phyloP scores from a whole-genome alignment of 768 basidiomycete species.

The Amanita pseudoporphyria region DNA sequence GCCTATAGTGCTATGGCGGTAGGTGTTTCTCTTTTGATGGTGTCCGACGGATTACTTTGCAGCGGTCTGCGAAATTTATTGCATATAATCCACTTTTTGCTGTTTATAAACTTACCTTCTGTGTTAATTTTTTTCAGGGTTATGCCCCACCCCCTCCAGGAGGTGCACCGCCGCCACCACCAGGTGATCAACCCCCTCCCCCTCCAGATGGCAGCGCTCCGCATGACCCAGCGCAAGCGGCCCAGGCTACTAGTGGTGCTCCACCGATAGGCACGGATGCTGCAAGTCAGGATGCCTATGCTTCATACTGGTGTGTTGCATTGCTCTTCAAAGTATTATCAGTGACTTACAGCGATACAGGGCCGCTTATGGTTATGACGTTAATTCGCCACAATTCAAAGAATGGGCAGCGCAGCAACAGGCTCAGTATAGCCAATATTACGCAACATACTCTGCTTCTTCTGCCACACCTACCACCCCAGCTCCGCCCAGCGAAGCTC shows the following conservation, averaged over 20 bases:
- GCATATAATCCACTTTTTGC: slow-evolving; percentile 1
- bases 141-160: slow-evolving; percentile 42
- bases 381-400: slow-evolving; percentile 75
- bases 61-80: slow-evolving; percentile 5
- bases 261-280: slow-evolving; percentile 16
- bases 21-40: slow-evolving; percentile 20
- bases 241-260: slow-evolving; percentile 2
- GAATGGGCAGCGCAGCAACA: slow-evolving; percentile 73
- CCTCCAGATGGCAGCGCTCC: slow-evolving; percentile 29
- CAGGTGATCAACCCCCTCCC: slow-evolving; percentile 36
- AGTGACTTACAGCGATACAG: slow-evolving; percentile 23
- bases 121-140: slow-evolving; percentile 18
- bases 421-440: slow-evolving; percentile 67
- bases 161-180: slow-evolving; percentile 45
- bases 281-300: slow-evolving; percentile 36
- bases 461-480: slow-evolving; percentile 13
- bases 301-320: slow-evolving; percentile 44
- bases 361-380: slow-evolving; percentile 82
- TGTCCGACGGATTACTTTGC: neutral
- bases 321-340: neutral
- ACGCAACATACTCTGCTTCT: slow-evolving; percentile 37
- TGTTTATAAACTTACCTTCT: slow-evolving; percentile 4
- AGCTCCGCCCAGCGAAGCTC: slow-evolving; percentile 11
- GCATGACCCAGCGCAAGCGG: slow-evolving; percentile 17
- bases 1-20: slow-evolving; percentile 57